Conservation (phyloP, 257 asterid species). For the Gardenia jasminoides region DNA sequence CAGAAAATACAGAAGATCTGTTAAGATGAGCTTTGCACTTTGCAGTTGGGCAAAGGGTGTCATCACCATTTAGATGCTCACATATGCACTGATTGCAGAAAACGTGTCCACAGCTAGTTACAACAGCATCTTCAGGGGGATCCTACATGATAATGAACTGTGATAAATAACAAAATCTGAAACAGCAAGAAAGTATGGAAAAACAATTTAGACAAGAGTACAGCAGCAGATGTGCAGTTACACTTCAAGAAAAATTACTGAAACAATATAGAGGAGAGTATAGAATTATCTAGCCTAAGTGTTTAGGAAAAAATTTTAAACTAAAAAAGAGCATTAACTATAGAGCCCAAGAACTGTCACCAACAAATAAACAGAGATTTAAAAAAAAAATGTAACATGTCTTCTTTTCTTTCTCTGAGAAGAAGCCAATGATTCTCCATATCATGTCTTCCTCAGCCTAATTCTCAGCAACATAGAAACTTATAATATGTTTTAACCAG, state of each 20-base stretch:
- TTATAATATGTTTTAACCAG: not conserved
- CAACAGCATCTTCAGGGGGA: slow-evolving; percentile 95
- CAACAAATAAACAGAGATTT: not conserved
- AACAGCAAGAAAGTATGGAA: not conserved
- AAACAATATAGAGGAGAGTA: not conserved
- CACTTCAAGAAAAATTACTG: not conserved
- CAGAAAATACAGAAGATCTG: slow-evolving; percentile 57
- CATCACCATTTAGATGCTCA: slow-evolving; percentile 83
- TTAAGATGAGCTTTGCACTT: slow-evolving; percentile 66
- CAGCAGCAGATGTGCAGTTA: not conserved
- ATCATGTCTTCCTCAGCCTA: not conserved
- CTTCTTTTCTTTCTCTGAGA: not conserved
- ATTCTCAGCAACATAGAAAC: not conserved
- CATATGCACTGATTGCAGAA: slow-evolving; percentile 93
- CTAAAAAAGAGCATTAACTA: not conserved
- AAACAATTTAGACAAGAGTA: not conserved
- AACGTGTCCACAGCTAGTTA: slow-evolving; percentile 86
- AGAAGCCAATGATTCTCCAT: not conserved
- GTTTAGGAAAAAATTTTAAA: not conserved
- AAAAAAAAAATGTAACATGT: not conserved
- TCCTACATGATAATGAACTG: slow-evolving; percentile 48
- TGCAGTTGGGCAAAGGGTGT: slow-evolving; percentile 72
- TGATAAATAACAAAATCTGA: slow-evolving; percentile 1
- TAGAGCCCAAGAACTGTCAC: not conserved
- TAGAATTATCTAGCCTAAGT: not conserved